These are phyloP conservation scores for Volvariella volvacea DNA, from an alignment of 1,284 basidiomycete species.

Conservation along the genomic window DNA sequence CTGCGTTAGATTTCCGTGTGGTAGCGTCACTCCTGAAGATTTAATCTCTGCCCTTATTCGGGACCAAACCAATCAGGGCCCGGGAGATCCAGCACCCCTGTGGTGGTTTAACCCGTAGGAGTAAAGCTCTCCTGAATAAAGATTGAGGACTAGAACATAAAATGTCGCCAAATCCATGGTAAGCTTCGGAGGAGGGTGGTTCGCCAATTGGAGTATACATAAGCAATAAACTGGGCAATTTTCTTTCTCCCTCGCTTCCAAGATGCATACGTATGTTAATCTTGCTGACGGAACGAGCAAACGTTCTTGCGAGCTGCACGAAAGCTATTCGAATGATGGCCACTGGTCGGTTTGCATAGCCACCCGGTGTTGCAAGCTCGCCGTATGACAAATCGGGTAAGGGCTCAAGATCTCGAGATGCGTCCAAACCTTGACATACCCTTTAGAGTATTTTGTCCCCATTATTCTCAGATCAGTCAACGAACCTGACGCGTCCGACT, in stretches of 20 bases:
- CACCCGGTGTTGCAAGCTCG: conserved; percentile 21
- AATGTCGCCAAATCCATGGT: conserved; percentile 6
- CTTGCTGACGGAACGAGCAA: no score
- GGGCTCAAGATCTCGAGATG: conserved; percentile 1
- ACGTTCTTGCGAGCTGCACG: no score
- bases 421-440: no score
- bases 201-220: no score
- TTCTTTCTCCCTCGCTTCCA: no score
- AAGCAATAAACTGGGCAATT: no score
- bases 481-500: background rate
- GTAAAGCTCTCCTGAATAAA: conserved; percentile 27
- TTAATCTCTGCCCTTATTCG: conserved; percentile 22
- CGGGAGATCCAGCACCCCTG: conserved; percentile 21
- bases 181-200: conserved; percentile 1
- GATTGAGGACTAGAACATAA: conserved; percentile 17
- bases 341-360: conserved; percentile 19
- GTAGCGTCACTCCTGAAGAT: conserved; percentile 2
- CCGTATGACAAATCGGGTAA: conserved; percentile 22
- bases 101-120: conserved; percentile 23
- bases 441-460: no score
- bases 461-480: background rate
- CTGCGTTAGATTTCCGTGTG: conserved; percentile 10
- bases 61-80: conserved; percentile 20
- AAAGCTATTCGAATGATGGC: no score
- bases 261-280: no score